Base-by-base conservation (phyloP, 805 yeast genomes). In the Candida parachauliodes region DNA sequence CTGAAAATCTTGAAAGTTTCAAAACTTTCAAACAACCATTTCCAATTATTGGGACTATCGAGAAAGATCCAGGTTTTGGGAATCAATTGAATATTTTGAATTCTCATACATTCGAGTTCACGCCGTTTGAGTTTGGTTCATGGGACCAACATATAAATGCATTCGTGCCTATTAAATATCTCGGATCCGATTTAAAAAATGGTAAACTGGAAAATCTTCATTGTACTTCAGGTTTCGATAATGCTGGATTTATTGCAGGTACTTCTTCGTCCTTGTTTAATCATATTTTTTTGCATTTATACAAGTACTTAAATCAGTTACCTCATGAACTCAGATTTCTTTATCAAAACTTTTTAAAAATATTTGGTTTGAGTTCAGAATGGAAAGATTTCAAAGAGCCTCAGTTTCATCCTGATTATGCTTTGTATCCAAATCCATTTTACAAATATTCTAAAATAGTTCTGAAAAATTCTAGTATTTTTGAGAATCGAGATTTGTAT, bases 101-200 rank as follows among this genome's bases (percentile, higher is more conserved):
- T 22, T 70, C 81, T 1, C 72, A 67, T 40, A 42, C 76, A 2
- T 70, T 78, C 44, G 87, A 81, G 52, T 72, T 81, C 45, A 76
- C 73, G 10, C 85, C 85, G 0, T 77, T 56, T 49, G 88, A 81
- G 40, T 79, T 79, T 60, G 87, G 87, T 0, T 76, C 83, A 0
- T 81, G 85, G 84, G 83, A 79, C 44, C 43, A 60, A 10, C 54
- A 55, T 28, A 45, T 73, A 23, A 56, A 64, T 25, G 60, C 75
- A 4, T 81, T 81, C 45, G 60, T 72, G 3, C 65, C 73, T n/a
- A 46, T 73, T 28, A 67, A 65, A 41, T 79, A 70, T 46, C 52
- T 81, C 19, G 87, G 87, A 0, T 62, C 83, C 0, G 38, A 56
- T 2, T 50, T 79, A 8, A 41, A 44, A 18, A 58, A 67, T 32